Base-by-base conservation (phyloP, 1,284 basidiomycete species). In the Puccinia brachypodii region DNA sequence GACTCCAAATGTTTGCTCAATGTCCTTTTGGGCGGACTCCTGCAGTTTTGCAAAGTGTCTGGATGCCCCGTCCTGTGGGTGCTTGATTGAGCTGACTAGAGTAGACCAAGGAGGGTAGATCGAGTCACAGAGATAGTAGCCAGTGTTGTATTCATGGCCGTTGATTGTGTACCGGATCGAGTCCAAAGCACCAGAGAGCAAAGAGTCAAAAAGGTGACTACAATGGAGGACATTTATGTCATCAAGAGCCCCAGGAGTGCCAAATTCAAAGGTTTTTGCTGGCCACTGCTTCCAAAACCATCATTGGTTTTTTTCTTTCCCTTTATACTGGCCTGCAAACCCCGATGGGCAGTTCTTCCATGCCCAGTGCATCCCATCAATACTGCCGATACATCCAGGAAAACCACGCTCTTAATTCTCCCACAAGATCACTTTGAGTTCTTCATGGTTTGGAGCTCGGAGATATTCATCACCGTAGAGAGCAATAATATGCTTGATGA, bases 281-380 rank as follows among this genome's bases (percentile, higher is more conserved):
- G 16, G 66, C 76, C 8, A 79, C 31, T 3, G 66, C 66, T 44
- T 79, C 64, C 1, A 79, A 28, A 1, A 79, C 31, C 0, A 79
- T 40, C 0, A 31, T 71, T n/a, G 76, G 66, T 2, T 19, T 31
- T 42, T 56, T 50, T 40, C 56, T 8, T 47, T 42, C 1, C 76
- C 62, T 36, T 11, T 50, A 31, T 68, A 77, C 40, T 77, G 76
- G 9, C 76, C 62, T 47, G 40, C 36, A 8, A 22, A 58, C 3
- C 50, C 74, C 8, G 36, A 9, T 13, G 58, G 74, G 25, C 56
- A 64, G 74, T 77, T 77, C 13, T 68, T 68, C 76, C 76, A 64
- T 33, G 25, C 42, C 76, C 62, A 77, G 36, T 77, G 62, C 76
- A 60, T 76, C 19, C 74, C 56, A 25, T 60, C 33, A 0, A 76